These are phyloP conservation scores for Iberis amara DNA, from an alignment of 441 rosid genomes.

Conservation along the genomic window DNA sequence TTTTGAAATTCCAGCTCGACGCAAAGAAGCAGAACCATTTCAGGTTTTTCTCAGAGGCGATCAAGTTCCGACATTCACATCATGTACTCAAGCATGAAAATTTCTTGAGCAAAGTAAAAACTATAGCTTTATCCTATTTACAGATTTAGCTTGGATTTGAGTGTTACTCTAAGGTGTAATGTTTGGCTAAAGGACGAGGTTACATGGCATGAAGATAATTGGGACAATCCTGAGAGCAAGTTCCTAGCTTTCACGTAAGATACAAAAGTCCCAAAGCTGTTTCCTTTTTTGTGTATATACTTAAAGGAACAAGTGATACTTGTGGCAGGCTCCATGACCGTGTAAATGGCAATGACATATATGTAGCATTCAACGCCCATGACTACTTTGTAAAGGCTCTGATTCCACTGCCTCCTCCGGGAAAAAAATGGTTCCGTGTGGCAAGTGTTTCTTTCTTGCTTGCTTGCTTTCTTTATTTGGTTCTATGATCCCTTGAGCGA, in stretches of 20 bases:
- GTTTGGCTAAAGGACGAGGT: conserved; percentile 51
- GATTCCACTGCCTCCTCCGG: conserved; percentile 53
- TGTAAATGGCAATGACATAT: conserved; percentile 46
- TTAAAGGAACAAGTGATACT: neutral
- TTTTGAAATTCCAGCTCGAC: conserved; percentile 44
- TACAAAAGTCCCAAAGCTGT: neutral
- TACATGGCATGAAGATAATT: conserved; percentile 91
- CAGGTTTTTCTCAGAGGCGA: conserved; percentile 79
- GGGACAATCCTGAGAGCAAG: conserved; percentile 82
- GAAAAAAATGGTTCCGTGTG: conserved; percentile 74
- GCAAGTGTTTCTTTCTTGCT: conserved; percentile 38
- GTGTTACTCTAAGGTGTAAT: conserved; percentile 11
- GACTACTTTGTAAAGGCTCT: conserved; percentile 53
- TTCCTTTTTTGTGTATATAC: neutral
- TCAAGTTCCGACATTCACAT: conserved; percentile 53
- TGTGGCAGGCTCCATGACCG: conserved; percentile 65
- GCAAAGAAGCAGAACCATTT: conserved; percentile 50
- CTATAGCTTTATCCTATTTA: neutral
- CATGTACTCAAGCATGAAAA: conserved; percentile 46
- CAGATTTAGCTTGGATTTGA: neutral
- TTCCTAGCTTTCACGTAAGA: conserved; percentile 92
- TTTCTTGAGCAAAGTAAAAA: conserved; percentile 61
- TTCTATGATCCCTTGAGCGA: conserved; percentile 2
- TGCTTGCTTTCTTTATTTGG: conserved; percentile 8
- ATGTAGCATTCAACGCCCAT: conserved; percentile 75